Conservation (phyloP, 352 stramenopile genomes). For the Globisporangium sylvaticum region DNA sequence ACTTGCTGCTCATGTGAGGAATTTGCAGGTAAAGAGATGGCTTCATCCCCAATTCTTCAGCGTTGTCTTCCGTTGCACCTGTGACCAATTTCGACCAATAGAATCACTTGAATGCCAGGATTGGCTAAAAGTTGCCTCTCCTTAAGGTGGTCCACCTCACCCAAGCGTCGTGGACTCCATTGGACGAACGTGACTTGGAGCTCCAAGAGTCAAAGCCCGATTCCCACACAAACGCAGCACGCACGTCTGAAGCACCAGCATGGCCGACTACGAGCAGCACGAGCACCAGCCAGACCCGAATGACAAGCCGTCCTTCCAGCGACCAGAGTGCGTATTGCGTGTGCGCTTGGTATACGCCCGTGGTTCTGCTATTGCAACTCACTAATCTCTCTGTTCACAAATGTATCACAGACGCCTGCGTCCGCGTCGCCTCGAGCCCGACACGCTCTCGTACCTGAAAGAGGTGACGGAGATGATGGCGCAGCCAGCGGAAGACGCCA, state of each 20-base stretch:
- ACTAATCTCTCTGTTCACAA: neutral
- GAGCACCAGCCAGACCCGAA: slow-evolving; percentile 6
- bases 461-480: slow-evolving; percentile 78
- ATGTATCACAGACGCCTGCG: slow-evolving; percentile 46
- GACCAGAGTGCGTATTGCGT: slow-evolving; percentile 16
- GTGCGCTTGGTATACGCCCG: neutral
- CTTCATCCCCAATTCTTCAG: too few relatives aligned
- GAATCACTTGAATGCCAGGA: too few relatives aligned
- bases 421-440: slow-evolving; percentile 65
- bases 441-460: slow-evolving; percentile 80
- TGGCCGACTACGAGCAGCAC: slow-evolving; percentile 7
- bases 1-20: too few relatives aligned
- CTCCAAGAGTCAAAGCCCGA: neutral
- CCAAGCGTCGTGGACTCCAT: neutral
- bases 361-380: neutral
- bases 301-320: slow-evolving; percentile 11
- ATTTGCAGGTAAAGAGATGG: too few relatives aligned
- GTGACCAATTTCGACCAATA: too few relatives aligned
- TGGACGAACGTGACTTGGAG: slow-evolving; percentile 8
- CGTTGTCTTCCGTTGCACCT: too few relatives aligned
- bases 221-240: neutral
- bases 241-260: neutral
- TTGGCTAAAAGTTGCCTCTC: too few relatives aligned
- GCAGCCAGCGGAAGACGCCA: slow-evolving; percentile 44
- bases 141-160: neutral